Conservation (phyloP, 768 basidiomycete species). For the Cantharellus anzutake region DNA sequence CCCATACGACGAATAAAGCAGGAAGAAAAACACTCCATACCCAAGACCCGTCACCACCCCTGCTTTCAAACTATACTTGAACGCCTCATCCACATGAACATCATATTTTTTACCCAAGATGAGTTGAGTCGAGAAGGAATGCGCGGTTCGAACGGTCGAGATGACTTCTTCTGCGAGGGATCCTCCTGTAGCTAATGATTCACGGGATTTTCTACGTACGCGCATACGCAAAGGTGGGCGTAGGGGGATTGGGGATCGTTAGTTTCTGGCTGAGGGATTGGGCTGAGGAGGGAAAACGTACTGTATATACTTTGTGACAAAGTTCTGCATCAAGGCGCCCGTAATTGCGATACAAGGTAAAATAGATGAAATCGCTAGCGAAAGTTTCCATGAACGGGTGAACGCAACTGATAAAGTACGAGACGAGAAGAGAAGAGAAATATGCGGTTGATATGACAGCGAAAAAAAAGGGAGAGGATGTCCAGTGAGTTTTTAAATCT, state of each 20-base stretch:
- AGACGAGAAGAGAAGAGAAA: too few species aligned
- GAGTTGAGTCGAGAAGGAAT: conserved; percentile 73
- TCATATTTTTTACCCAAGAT: conserved; percentile 49
- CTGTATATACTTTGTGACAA: conserved; percentile 44
- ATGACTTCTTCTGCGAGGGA: conserved; percentile 86
- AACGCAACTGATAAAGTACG: conserved; percentile 19
- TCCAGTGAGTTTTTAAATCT: background rate
- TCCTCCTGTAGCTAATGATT: conserved; percentile 60
- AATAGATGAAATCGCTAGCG: conserved; percentile 65
- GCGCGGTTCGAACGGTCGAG: conserved; percentile 69
- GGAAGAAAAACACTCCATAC: conserved; percentile 44
- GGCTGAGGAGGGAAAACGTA: conserved; percentile 8
- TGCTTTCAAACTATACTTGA: conserved; percentile 27
- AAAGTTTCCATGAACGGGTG: conserved; percentile 55
- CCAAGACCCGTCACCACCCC: conserved; percentile 33
- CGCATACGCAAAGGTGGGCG: too few species aligned
- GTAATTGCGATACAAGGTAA: conserved; percentile 65
- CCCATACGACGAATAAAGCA: conserved; percentile 59
- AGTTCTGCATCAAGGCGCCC: conserved; percentile 53
- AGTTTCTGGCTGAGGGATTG: conserved; percentile 1
- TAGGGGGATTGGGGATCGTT: background rate
- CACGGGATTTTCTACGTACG: conserved; percentile 36
- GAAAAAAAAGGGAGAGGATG: too few species aligned
- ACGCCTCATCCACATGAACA: conserved; percentile 32
- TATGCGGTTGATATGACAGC: too few species aligned